phyloP scores from a whole-genome alignment of 2,329 filamentous ascomycete species.

The Aspergillus carbonarius region DNA sequence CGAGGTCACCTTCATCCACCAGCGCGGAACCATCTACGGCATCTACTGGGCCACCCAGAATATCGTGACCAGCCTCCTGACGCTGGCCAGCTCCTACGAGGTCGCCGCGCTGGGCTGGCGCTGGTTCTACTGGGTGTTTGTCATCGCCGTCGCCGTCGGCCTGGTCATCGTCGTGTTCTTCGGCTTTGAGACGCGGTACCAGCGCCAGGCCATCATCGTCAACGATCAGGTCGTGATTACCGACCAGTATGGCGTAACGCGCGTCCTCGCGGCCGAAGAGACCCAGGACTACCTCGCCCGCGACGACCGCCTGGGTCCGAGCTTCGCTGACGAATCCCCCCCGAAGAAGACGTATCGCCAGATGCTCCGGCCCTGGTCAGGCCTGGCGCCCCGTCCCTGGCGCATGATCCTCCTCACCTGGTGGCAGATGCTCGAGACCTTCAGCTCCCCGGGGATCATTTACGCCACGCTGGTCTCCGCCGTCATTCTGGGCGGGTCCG shows the following conservation, averaged over 20 bases:
- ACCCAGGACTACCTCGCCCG: constrained; percentile 17
- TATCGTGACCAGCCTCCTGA: constrained; percentile 32
- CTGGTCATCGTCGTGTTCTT: constrained; percentile 41
- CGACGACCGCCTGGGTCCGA: neutral
- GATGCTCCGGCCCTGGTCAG: constrained; percentile 32
- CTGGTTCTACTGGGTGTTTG: constrained; percentile 46
- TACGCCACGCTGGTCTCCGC: constrained; percentile 40
- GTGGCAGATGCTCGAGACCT: constrained; percentile 25
- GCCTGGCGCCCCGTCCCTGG: constrained; percentile 15
- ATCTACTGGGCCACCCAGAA: constrained; percentile 44
- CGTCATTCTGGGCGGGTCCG: constrained; percentile 37
- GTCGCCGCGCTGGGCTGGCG: constrained; percentile 39
- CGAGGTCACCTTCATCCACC: constrained; percentile 44
- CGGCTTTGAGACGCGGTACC: constrained; percentile 43
- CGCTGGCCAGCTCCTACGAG: constrained; percentile 38
- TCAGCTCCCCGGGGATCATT: constrained; percentile 39
- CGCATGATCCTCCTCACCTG: constrained; percentile 15
- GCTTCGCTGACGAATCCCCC: neutral
- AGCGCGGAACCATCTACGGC: constrained; percentile 38
- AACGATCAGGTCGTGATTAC: constrained; percentile 39
- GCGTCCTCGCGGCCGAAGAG: constrained; percentile 32
- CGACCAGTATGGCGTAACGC: constrained; percentile 42
- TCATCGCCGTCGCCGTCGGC: constrained; percentile 35
- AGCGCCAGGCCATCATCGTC: constrained; percentile 33
- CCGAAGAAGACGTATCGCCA: constrained; percentile 20